These are phyloP conservation scores for Apiospora arundinis DNA, from an alignment of 2,329 filamentous ascomycete genomes.

Conservation along the genomic window DNA sequence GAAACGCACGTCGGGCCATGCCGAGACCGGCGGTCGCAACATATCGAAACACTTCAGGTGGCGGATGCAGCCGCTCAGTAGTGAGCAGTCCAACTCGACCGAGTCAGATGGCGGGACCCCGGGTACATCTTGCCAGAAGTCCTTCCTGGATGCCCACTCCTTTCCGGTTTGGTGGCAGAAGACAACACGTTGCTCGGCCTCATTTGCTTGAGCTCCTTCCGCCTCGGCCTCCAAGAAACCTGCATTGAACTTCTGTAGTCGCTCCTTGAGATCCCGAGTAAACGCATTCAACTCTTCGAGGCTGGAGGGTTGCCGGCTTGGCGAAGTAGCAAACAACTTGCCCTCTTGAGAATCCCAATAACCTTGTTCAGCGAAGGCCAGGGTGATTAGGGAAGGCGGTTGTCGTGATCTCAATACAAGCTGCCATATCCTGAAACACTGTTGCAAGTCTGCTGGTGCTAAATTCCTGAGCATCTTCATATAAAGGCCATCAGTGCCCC, in stretches of 20 bases:
- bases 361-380: conserved; percentile 39
- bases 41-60: conserved; percentile 38
- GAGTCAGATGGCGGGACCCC: conserved; percentile 30
- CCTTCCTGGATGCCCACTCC: conserved; percentile 39
- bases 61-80: conserved; percentile 39
- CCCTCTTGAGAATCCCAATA: conserved; percentile 32
- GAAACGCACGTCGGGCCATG: conserved; percentile 40
- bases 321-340: conserved; percentile 33
- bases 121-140: conserved; percentile 38
- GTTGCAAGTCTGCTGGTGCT: conserved; percentile 33
- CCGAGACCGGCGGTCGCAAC: conserved; percentile 36
- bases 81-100: conserved; percentile 36
- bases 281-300: conserved; percentile 31
- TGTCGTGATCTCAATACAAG: conserved; percentile 39
- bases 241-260: conserved; percentile 34
- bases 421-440: conserved; percentile 39
- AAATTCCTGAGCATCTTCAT: conserved; percentile 42
- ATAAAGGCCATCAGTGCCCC: conserved; percentile 40
- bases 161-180: conserved; percentile 38
- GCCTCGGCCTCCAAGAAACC: conserved; percentile 38
- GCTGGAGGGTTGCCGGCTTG: conserved; percentile 31
- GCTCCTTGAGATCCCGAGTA: conserved; percentile 36
- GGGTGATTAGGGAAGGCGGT: conserved; percentile 39
- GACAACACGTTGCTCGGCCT: conserved; percentile 36
- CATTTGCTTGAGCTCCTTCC: conserved; percentile 25